Evolutionary conservation across 2,329 filamentous ascomycete species (phyloP), one percentile per base, ranked within the genome.

Genomic region (Fusarium metavorans): DNA sequence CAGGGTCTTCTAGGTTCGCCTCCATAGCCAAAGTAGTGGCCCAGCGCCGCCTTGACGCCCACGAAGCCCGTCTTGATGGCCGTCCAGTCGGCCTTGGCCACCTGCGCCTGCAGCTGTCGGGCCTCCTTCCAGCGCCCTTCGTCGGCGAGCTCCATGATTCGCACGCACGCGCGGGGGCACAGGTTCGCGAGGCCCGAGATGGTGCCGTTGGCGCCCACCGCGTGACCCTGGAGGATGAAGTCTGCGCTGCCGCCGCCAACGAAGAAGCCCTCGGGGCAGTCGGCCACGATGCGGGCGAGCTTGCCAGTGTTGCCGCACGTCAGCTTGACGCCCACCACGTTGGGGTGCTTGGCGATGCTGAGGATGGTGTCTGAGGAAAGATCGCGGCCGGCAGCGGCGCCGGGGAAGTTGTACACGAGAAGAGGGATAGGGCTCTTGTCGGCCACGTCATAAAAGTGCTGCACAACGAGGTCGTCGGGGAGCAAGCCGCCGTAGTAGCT

Each of bases 401-500:
- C 89, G 4, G 91, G 91, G 78, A 90, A 92, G 84, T 92, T 92
- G 85, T 92, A 92, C 75, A 92, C 87, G 32, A 92, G 81, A 62
- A 92, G 83, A 2, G 91, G 91, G 41, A 92, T 85, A 0, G 89
- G 89, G 3, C 88, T 90, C 41, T 81, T 84, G 52, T 86, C 85
- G n/a, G 91, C 91, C 45, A 92, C 89, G 70, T 90, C 87, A 48
- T 83, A 85, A 86, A 94, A 95, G 81, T 91, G 92, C 61, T 88
- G 87, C 43, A 89, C 71, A 9, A 82, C 67, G 14, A 82, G 76
- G 32, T 79, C 72, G 13, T 89, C 87, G 14, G 87, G 89, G 77
- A 94, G 91, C n/a, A 94, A 85, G 1, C 88, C 80, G 58, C 92
- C 90, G 83, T 95, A 96, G 85, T 96, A 97, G 57, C 90, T 91